Conservation (phyloP, 78 protist species). For the Cavenderia fasciculata region DNA sequence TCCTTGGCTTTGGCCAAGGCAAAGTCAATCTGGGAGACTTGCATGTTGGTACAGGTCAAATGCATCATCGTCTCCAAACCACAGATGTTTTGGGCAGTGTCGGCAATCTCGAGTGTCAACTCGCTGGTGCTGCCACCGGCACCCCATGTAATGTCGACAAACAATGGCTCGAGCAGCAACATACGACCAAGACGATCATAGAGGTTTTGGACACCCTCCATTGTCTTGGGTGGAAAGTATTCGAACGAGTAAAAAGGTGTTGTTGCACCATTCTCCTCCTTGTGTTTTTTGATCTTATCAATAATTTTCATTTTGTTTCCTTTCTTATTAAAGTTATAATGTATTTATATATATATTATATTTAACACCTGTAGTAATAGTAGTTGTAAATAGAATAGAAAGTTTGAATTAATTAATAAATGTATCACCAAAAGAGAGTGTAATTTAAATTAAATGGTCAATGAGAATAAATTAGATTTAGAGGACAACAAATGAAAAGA, state of each 20-base stretch:
- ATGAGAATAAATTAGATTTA: no score
- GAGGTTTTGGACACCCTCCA: conserved; percentile 76
- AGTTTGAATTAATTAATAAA: no score
- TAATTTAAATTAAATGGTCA: no score
- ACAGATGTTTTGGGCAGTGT: conserved; percentile 66
- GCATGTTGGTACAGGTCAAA: conserved; percentile 93
- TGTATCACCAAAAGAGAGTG: no score
- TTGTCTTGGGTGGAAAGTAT: conserved; percentile 84
- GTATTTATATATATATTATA: no score
- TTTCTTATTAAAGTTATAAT: no score
- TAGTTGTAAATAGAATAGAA: no score
- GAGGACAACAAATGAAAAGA: no score
- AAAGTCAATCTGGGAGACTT: conserved; percentile 42
- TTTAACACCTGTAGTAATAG: no score
- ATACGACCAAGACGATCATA: conserved; percentile 67
- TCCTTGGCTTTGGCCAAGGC: conserved; percentile 80
- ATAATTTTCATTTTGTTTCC: conserved; percentile 31
- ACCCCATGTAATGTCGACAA: conserved; percentile 96
- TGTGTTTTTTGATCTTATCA: conserved; percentile 47
- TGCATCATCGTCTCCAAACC: conserved; percentile 92
- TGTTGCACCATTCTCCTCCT: neutral
- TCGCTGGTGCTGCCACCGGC: conserved; percentile 88
- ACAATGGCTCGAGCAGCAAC: conserved; percentile 83
- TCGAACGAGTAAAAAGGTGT: conserved; percentile 83
- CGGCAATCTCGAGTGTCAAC: conserved; percentile 80